Conservation (phyloP, 129 eudicot species). For the Flaveria linearis region DNA sequence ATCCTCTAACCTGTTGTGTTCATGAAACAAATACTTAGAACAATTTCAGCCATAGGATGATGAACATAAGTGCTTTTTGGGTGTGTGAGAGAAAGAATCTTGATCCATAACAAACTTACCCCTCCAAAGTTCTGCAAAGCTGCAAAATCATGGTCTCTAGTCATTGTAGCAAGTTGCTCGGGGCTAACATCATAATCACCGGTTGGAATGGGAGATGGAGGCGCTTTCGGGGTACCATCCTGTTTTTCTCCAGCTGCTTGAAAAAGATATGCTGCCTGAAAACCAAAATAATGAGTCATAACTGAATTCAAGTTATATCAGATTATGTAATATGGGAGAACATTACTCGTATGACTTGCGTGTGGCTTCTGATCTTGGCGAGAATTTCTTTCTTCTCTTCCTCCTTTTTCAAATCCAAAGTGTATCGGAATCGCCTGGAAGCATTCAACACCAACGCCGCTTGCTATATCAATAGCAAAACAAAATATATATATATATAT, state of each 20-base stretch:
- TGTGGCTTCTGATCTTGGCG: constrained; percentile 74
- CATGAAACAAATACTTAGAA: background rate
- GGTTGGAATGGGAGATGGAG: constrained; percentile 40
- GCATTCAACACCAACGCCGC: constrained; percentile 97
- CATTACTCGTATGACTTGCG: constrained; percentile 81
- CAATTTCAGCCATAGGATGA: background rate
- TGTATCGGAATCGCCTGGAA: constrained; percentile 90
- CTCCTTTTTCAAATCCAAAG: constrained; percentile 91
- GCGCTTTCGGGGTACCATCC: constrained; percentile 50
- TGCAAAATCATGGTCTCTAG: constrained; percentile 71
- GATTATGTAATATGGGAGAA: constrained; percentile 13
- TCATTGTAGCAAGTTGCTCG: constrained; percentile 66
- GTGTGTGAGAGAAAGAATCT: background rate
- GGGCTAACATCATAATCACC: constrained; percentile 58
- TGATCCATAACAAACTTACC: constrained; percentile 45
- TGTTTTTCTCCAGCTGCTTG: constrained; percentile 49
- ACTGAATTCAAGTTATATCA: constrained; percentile 8
- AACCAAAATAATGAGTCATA: constrained; percentile 17
- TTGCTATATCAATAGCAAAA: constrained; percentile 54
- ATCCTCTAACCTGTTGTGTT: constrained; percentile 57
- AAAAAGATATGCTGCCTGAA: constrained; percentile 79
- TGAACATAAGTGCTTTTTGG: background rate
- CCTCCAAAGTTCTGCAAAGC: constrained; percentile 71
- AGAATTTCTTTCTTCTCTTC: constrained; percentile 76
- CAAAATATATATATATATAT: background rate